Percentiles rank a stretch among this genome's conserved stretches.
These are phyloP conservation scores for Pyrenochaeta sp. DNA, from an alignment of 2,329 filamentous ascomycete species.

Conservation along the genomic window DNA sequence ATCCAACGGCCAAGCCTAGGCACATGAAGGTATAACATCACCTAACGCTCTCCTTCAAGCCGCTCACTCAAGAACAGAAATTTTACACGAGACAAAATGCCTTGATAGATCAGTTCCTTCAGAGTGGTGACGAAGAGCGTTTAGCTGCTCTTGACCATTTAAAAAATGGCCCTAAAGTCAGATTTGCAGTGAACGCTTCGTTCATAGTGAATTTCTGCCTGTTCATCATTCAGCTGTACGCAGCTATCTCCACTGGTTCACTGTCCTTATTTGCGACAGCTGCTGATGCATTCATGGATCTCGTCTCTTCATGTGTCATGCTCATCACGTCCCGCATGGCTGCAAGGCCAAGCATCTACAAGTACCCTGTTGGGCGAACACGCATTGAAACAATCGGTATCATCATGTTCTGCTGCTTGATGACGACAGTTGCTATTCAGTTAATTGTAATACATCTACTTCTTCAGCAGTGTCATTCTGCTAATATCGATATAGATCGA, in stretches of 20 bases:
- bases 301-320: constrained; percentile 70
- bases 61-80: constrained; percentile 33
- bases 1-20: constrained; percentile 50
- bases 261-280: constrained; percentile 71
- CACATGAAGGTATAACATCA: constrained; percentile 40
- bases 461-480: constrained; percentile 5
- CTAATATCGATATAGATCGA: constrained; percentile 56
- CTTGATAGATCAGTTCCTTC: constrained; percentile 58
- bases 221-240: constrained; percentile 66
- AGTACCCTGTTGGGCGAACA: constrained; percentile 68
- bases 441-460: constrained; percentile 60
- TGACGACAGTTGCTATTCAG: constrained; percentile 71
- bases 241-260: constrained; percentile 65
- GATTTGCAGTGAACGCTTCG: constrained; percentile 49
- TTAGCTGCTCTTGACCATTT: constrained; percentile 59
- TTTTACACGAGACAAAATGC: constrained; percentile 53
- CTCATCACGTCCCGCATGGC: constrained; percentile 67
- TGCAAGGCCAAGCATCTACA: constrained; percentile 66
- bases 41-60: no score
- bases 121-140: constrained; percentile 63
- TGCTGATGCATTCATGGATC: constrained; percentile 71
- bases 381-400: constrained; percentile 71
- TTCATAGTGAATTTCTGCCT: constrained; percentile 54
- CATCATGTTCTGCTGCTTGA: constrained; percentile 70
- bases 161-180: constrained; percentile 54